Evolutionary conservation across 2,329 filamentous ascomycete species (phyloP).

Genomic region (Neurospora crassa): DNA sequence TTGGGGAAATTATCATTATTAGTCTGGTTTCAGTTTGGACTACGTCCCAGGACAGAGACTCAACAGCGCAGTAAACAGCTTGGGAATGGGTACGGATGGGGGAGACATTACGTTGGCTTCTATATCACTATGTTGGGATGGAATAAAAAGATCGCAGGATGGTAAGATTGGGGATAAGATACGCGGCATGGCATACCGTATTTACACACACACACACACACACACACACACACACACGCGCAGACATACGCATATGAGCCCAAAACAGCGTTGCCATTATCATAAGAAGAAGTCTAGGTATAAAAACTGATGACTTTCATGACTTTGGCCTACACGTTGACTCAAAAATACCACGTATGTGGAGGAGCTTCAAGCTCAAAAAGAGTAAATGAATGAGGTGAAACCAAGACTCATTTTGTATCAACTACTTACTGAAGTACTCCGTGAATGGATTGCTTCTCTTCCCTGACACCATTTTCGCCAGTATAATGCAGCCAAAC

Average conservation of each 20-base stretch:
- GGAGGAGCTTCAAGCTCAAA: too few species aligned
- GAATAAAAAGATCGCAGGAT: background rate
- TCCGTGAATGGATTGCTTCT: background rate
- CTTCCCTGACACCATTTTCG: background rate
- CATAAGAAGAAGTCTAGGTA: background rate
- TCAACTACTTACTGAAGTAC: background rate
- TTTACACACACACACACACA: background rate
- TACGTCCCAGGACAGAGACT: background rate
- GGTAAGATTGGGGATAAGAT: background rate
- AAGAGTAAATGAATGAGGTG: accelerated
- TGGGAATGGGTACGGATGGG: background rate
- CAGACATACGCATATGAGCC: background rate
- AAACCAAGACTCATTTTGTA: background rate
- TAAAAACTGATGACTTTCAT: background rate
- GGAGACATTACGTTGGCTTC: background rate
- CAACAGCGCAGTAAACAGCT: background rate
- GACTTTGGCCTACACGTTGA: too few species aligned
- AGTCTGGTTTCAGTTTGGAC: background rate
- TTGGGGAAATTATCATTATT: background rate
- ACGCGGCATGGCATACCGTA: background rate
- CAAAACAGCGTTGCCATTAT: background rate
- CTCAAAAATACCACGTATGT: too few species aligned
- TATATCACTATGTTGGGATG: too few species aligned
- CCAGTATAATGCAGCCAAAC: too few species aligned
- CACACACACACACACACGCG: background rate